Evolutionary conservation across 2,329 filamentous ascomycete genomes (phyloP).

Genomic region (Venturia effusa): DNA sequence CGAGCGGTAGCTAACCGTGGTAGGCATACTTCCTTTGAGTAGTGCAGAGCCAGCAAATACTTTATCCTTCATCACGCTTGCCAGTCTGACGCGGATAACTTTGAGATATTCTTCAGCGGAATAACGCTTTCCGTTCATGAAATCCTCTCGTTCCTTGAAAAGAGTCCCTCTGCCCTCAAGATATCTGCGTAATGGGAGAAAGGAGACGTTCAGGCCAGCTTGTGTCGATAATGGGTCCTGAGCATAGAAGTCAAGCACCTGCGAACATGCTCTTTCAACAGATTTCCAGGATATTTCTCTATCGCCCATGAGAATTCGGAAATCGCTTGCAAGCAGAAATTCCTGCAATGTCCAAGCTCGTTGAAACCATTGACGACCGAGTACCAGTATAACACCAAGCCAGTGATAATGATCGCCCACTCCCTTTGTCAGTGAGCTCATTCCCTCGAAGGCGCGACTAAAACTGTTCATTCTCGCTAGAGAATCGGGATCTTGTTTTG

Average conservation of each 20-base stretch:
- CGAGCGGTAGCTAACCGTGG: conserved; percentile 2
- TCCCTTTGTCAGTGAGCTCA: conserved; percentile 4
- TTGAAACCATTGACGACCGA: conserved; percentile 10
- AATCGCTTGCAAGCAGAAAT: conserved; percentile 9
- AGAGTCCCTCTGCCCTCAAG: conserved; percentile 2
- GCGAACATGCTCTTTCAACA: conserved; percentile 2
- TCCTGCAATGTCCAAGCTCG: conserved; percentile 12
- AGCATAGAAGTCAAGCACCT: conserved; percentile 5
- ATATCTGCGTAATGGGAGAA: conserved; percentile 2
- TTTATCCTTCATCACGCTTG: conserved; percentile 10
- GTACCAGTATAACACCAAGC: conserved; percentile 5
- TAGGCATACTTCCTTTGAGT: neutral
- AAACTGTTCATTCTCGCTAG: conserved; percentile 8
- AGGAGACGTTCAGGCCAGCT: neutral
- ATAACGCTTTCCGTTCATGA: conserved; percentile 10
- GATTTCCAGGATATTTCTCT: neutral
- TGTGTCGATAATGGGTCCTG: neutral
- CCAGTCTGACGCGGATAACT: conserved; percentile 5
- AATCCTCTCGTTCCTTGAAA: conserved; percentile 10
- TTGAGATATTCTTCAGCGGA: conserved; percentile 10
- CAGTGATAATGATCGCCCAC: conserved; percentile 8
- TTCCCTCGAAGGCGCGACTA: conserved; percentile 2
- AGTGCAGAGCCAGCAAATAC: conserved; percentile 11
- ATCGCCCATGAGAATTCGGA: conserved; percentile 8
- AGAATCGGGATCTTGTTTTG: neutral